Conservation (phyloP, 179 eudicot species). For the Silene vulgaris region DNA sequence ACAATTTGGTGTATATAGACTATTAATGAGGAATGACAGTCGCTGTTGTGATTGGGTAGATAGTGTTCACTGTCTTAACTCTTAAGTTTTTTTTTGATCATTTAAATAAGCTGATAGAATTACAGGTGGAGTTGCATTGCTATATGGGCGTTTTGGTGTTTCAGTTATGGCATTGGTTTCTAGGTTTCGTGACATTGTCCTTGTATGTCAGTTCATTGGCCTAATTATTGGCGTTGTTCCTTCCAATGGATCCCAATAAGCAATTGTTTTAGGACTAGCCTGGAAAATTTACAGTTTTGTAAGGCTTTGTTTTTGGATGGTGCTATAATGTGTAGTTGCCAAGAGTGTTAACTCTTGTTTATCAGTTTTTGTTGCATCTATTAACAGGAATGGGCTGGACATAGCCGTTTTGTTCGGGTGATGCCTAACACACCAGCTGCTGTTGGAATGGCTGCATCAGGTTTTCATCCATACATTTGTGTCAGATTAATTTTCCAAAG, state of each 20-base stretch:
- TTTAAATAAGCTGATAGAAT: too few species aligned
- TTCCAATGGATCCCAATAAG: not conserved
- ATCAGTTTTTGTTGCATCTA: slow-evolving; percentile 23
- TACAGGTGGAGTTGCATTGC: not conserved
- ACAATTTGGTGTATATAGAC: not conserved
- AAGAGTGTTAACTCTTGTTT: not conserved
- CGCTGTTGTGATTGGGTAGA: not conserved
- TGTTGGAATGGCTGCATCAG: slow-evolving; percentile 89
- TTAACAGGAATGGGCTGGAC: slow-evolving; percentile 93
- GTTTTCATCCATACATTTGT: slow-evolving; percentile 30
- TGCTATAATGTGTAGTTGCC: not conserved
- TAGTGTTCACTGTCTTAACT: too few species aligned
- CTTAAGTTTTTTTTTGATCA: too few species aligned
- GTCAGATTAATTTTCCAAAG: not conserved
- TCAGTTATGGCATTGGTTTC: not conserved
- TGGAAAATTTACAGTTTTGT: not conserved
- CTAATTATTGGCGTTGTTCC: not conserved
- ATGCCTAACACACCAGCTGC: slow-evolving; percentile 99
- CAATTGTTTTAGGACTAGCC: not conserved
- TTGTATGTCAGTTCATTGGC: not conserved
- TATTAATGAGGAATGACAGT: not conserved
- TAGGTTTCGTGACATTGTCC: not conserved
- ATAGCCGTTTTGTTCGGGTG: slow-evolving; percentile 78
- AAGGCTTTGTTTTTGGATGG: not conserved
- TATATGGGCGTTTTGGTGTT: not conserved